phyloP scores from a whole-genome alignment of 2,329 filamentous ascomycete species.

The Talaromyces sp. region DNA sequence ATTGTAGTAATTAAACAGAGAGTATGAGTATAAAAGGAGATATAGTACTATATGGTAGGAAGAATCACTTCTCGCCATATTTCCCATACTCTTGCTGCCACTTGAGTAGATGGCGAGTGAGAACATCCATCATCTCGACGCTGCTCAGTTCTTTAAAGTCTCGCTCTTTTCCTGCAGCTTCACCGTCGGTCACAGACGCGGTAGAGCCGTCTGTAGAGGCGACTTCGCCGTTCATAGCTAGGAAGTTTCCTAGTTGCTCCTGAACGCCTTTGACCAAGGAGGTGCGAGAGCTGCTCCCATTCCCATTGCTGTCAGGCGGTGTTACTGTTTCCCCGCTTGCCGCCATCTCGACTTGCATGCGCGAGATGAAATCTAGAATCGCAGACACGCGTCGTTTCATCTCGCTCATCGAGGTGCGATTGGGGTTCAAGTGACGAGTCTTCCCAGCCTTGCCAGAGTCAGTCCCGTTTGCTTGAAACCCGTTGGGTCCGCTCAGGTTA shows the following conservation, averaged over 20 bases:
- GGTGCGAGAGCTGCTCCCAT: constrained; percentile 22
- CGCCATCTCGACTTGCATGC: constrained; percentile 82
- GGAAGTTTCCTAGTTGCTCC: constrained; percentile 28
- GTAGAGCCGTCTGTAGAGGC: constrained; percentile 6
- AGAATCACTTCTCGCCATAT: constrained; percentile 41
- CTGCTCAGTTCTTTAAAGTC: constrained; percentile 73
- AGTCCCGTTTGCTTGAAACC: constrained; percentile 51
- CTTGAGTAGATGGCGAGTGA: constrained; percentile 73
- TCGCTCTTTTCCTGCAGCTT: constrained; percentile 28
- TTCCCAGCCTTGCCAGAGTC: constrained; percentile 59
- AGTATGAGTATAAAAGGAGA: constrained; percentile 9
- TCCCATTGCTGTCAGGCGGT: constrained; percentile 32
- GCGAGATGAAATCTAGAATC: constrained; percentile 84
- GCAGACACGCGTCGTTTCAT: constrained; percentile 78
- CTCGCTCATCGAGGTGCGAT: constrained; percentile 72
- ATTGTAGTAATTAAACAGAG: neutral
- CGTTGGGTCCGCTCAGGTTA: constrained; percentile 28
- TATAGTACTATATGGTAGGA: constrained; percentile 10
- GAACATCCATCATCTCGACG: constrained; percentile 83
- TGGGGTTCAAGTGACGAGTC: constrained; percentile 49
- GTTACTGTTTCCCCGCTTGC: constrained; percentile 47
- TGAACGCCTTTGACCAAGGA: constrained; percentile 27
- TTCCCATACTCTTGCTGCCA: constrained; percentile 73
- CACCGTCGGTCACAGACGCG: constrained; percentile 20
- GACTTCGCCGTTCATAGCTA: constrained; percentile 23